Evolutionary conservation across 225 moss, liverwort and hornwort species (phyloP).

Genomic region (Physcomitrellopsis africana): DNA sequence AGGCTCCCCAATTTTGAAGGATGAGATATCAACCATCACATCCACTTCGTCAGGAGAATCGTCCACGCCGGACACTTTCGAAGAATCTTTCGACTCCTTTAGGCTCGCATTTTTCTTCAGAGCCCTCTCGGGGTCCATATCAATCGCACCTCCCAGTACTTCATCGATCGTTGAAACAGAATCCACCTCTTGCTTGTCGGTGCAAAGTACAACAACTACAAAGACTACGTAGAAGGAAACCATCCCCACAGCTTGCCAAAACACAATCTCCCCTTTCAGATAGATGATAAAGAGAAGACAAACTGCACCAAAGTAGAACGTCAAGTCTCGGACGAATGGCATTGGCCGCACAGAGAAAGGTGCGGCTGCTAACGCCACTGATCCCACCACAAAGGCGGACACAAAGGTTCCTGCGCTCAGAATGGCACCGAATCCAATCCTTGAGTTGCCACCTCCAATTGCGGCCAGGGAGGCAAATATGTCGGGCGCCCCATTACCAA

Average conservation of each 20-base stretch:
- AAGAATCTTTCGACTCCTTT: slow-evolving; percentile 9
- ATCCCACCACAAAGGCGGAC: slow-evolving; percentile 69
- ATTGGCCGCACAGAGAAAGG: slow-evolving; percentile 58
- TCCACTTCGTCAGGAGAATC: slow-evolving; percentile 25
- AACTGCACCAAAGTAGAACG: slow-evolving; percentile 59
- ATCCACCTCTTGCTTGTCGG: slow-evolving; percentile 43
- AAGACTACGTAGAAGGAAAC: slow-evolving; percentile 61
- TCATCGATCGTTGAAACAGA: not conserved
- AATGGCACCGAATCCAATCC: slow-evolving; percentile 66
- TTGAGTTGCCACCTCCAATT: slow-evolving; percentile 58
- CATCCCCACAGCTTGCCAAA: slow-evolving; percentile 67
- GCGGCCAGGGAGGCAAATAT: slow-evolving; percentile 69
- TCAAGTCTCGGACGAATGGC: slow-evolving; percentile 58
- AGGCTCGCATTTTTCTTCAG: not conserved
- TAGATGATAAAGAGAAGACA: slow-evolving; percentile 55
- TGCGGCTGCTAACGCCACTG: slow-evolving; percentile 61
- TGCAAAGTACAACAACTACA: slow-evolving; percentile 57
- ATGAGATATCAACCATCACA: slow-evolving; percentile 39
- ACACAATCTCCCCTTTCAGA: slow-evolving; percentile 52
- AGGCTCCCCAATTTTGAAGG: slow-evolving; percentile 32
- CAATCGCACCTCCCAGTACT: slow-evolving; percentile 19
- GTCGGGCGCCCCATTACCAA: slow-evolving; percentile 69
- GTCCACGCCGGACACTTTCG: slow-evolving; percentile 17
- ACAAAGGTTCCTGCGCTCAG: slow-evolving; percentile 70
- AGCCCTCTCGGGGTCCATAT: slow-evolving; percentile 6